These are phyloP conservation scores for Arxiozyma slooffiae DNA, from an alignment of 1,139 yeast genomes.

Conservation along the genomic window DNA sequence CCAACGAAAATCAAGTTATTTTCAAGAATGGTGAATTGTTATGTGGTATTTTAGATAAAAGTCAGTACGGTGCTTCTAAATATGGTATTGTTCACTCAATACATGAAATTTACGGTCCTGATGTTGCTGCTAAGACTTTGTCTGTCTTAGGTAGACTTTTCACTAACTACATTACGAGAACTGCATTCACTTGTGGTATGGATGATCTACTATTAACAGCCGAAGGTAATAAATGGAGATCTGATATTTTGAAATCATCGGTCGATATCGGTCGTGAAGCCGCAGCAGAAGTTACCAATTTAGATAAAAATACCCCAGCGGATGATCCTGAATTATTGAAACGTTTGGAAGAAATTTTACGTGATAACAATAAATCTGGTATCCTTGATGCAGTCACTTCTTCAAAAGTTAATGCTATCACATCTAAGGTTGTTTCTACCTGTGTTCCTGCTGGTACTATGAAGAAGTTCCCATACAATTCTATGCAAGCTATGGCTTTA, in stretches of 20 bases:
- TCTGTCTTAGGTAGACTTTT: constrained; percentile 89
- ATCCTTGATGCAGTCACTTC: constrained; percentile 94
- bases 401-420: constrained; percentile 82
- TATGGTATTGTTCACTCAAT: constrained; percentile 94
- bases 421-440: constrained; percentile 83
- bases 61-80: constrained; percentile 97
- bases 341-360: constrained; percentile 85
- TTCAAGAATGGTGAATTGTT: constrained; percentile 80
- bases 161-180: constrained; percentile 84
- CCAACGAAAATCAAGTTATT: constrained; percentile 76
- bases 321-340: constrained; percentile 70
- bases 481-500: constrained; percentile 98
- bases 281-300: constrained; percentile 88
- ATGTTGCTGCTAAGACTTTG: constrained; percentile 78
- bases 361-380: constrained; percentile 88
- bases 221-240: constrained; percentile 87
- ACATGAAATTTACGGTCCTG: constrained; percentile 91
- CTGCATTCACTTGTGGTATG: constrained; percentile 99
- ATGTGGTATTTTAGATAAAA: constrained; percentile 90
- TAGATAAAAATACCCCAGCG: constrained; percentile 46
- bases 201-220: constrained; percentile 88
- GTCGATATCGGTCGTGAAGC: constrained; percentile 81
- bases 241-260: constrained; percentile 66
- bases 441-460: constrained; percentile 96
- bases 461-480: constrained; percentile 89